phyloP scores from a whole-genome alignment of 2,329 filamentous ascomycete species.

The Penicillium glabrum region DNA sequence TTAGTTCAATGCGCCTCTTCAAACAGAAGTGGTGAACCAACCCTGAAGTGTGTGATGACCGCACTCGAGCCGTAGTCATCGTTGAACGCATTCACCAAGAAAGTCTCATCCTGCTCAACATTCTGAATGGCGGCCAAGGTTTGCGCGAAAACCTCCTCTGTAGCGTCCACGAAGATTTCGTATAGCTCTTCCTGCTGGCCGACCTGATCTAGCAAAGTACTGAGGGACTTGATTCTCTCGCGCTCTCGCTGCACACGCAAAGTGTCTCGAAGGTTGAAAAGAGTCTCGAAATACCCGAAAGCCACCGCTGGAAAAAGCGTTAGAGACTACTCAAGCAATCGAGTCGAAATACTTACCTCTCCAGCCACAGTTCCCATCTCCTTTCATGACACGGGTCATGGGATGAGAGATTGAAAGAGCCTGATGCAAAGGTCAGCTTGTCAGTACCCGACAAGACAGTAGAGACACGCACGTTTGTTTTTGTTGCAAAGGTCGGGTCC shows the following conservation, averaged over 20 bases:
- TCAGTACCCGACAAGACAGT: neutral
- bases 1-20: neutral
- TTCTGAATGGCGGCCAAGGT: conserved; percentile 59
- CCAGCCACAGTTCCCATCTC: conserved; percentile 97
- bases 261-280: conserved; percentile 67
- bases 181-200: conserved; percentile 70
- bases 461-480: conserved; percentile 68
- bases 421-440: conserved; percentile 45
- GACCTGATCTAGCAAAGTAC: conserved; percentile 66
- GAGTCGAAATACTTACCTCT: conserved; percentile 63
- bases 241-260: conserved; percentile 68
- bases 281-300: conserved; percentile 88
- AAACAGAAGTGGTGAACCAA: conserved; percentile 32
- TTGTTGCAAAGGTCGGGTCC: conserved; percentile 79
- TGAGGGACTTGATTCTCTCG: conserved; percentile 69
- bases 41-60: conserved; percentile 81
- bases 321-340: neutral
- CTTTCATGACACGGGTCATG: conserved; percentile 81
- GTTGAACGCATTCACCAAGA: conserved; percentile 72
- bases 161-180: conserved; percentile 81
- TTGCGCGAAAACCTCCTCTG: conserved; percentile 65
- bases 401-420: conserved; percentile 79
- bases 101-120: conserved; percentile 56
- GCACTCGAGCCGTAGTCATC: conserved; percentile 64
- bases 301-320: conserved; percentile 66